A percentile compares a stretch with the other conserved stretches of the same genome.
These are phyloP conservation scores for Rhodotorula graminis DNA, from an alignment of 768 basidiomycete species.

Conservation along the genomic window DNA sequence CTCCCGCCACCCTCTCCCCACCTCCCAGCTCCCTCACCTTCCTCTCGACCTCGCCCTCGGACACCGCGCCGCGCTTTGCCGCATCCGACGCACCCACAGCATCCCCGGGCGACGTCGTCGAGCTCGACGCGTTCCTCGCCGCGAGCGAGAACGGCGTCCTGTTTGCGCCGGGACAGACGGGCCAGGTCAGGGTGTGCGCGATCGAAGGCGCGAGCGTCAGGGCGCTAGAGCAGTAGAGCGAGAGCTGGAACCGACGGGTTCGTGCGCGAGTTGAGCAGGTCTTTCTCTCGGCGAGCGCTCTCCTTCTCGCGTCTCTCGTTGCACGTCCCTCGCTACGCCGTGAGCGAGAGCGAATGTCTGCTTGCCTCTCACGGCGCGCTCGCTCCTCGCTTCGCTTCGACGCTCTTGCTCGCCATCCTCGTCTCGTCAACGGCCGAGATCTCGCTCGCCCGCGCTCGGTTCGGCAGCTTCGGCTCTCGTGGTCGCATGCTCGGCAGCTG, in stretches of 20 bases:
- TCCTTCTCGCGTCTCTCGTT: too few relatives aligned
- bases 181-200: background rate
- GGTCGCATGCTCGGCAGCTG: too few relatives aligned
- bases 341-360: too few relatives aligned
- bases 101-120: background rate
- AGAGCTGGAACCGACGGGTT: background rate
- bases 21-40: constrained; percentile 7
- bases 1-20: background rate
- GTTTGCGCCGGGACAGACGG: background rate
- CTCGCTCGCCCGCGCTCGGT: too few relatives aligned
- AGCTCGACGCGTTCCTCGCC: background rate
- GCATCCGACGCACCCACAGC: background rate
- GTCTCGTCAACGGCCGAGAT: too few relatives aligned
- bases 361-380: too few relatives aligned
- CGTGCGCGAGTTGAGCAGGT: too few relatives aligned
- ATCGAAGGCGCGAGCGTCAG: background rate
- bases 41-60: constrained; percentile 16
- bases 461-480: too few relatives aligned
- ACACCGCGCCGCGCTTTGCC: background rate
- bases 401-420: too few relatives aligned
- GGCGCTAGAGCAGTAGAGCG: background rate
- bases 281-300: too few relatives aligned
- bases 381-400: too few relatives aligned
- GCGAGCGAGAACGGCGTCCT: constrained; percentile 15
- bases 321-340: too few relatives aligned